Evolutionary conservation across 208 protist species (phyloP).

Genomic region (Trypanosoma cruzi): DNA sequence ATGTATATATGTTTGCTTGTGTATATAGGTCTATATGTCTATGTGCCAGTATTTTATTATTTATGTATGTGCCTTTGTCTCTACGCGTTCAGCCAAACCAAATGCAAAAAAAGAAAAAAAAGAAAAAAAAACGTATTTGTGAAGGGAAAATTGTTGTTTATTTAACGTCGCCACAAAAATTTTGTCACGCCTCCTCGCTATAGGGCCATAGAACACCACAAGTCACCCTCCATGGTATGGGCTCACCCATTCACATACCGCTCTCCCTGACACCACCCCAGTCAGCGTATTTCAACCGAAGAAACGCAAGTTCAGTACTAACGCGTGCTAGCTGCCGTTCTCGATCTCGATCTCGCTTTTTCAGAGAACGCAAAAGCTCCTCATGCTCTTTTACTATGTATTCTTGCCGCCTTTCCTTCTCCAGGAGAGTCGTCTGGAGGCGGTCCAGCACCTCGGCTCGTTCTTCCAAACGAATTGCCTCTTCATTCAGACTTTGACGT

Average conservation of each 20-base stretch:
- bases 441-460: not conserved
- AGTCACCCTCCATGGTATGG: not conserved
- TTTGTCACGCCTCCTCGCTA: no score
- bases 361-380: conserved; percentile 1
- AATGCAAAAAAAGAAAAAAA: no score
- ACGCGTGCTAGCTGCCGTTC: conserved; percentile 15
- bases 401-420: conserved; percentile 2
- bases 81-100: no score
- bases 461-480: not conserved
- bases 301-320: conserved; percentile 15
- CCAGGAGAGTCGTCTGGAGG: not conserved
- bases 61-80: not conserved
- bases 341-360: conserved; percentile 4
- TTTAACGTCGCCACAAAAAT: no score
- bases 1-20: conserved; percentile 1
- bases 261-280: conserved; percentile 10
- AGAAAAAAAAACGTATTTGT: no score
- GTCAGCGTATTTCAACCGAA: conserved; percentile 21
- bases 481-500: not conserved
- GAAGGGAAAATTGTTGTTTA: no score
- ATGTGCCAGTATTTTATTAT: no score
- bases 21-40: no score
- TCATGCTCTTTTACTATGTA: not conserved
- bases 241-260: not conserved
- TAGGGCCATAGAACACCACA: no score